These are phyloP conservation scores for Penicillium antarcticum DNA, from an alignment of 495 filamentous ascomycete species.

Conservation along the genomic window DNA sequence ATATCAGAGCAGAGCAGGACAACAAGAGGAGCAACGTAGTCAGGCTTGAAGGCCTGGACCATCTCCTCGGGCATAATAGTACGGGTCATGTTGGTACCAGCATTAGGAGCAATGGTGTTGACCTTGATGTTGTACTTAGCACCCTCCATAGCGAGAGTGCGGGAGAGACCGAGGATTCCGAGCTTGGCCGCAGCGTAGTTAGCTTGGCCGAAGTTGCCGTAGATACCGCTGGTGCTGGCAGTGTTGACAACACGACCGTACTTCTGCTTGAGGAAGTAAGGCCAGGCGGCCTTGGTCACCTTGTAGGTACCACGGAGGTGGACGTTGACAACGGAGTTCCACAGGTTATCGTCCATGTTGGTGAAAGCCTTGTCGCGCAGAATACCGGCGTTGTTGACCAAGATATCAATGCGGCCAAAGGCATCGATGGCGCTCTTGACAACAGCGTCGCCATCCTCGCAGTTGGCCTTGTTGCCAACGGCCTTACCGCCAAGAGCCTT, in stretches of 20 bases:
- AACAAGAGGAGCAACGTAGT: conserved; percentile 94
- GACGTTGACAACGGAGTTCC: conserved; percentile 89
- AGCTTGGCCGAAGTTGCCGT: conserved; percentile 98
- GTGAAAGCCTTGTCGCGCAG: conserved; percentile 95
- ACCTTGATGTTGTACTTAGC: conserved; percentile 97
- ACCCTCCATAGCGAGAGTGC: conserved; percentile 88
- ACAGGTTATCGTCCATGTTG: conserved; percentile 94
- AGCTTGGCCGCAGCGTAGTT: conserved; percentile 97
- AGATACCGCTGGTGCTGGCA: conserved; percentile 93
- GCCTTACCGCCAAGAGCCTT: conserved; percentile 86
- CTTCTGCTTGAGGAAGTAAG: conserved; percentile 97
- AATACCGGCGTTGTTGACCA: conserved; percentile 98
- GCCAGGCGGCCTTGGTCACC: conserved; percentile 97
- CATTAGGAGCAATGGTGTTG: conserved; percentile 98
- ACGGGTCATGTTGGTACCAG: conserved; percentile 92
- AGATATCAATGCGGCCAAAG: conserved; percentile 88
- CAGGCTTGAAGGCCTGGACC: conserved; percentile 98
- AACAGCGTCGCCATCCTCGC: conserved; percentile 89
- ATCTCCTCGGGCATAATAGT: conserved; percentile 96
- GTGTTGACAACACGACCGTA: conserved; percentile 97
- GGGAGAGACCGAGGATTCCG: conserved; percentile 92
- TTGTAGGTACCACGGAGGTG: conserved; percentile 96
- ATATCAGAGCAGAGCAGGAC: conserved; percentile 86
- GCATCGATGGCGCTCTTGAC: conserved; percentile 91
- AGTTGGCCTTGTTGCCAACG: conserved; percentile 87